Evolutionary conservation across 306 rosid genomes (phyloP).

Genomic region (Cucurbita pepo): DNA sequence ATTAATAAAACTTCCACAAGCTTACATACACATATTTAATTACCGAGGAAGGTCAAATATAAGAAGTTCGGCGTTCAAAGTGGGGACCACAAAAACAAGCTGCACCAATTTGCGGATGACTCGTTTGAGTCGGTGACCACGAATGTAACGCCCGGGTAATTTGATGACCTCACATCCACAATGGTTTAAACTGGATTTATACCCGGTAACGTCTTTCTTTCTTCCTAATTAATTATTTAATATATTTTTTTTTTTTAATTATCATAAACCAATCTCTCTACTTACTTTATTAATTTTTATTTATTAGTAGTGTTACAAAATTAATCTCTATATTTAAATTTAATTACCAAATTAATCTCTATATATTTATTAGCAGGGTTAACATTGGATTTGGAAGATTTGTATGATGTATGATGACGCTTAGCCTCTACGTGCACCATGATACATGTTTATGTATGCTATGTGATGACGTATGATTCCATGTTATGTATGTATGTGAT

Average conservation of each 20-base stretch:
- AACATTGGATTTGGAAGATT: too few relatives aligned
- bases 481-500: too few relatives aligned
- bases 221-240: background rate
- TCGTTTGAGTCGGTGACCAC: constrained; percentile 23
- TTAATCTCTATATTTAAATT: too few relatives aligned
- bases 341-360: too few relatives aligned
- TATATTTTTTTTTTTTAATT: background rate
- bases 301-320: too few relatives aligned
- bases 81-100: background rate
- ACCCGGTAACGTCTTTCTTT: constrained; percentile 15
- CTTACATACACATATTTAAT: too few relatives aligned
- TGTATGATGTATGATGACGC: too few relatives aligned
- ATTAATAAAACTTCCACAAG: too few relatives aligned
- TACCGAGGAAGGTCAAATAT: constrained; percentile 14
- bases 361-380: too few relatives aligned
- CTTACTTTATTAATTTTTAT: background rate
- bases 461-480: too few relatives aligned
- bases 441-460: too few relatives aligned
- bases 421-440: too few relatives aligned
- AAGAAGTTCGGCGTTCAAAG: constrained; percentile 28
- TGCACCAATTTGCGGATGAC: constrained; percentile 13
- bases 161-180: constrained; percentile 17
- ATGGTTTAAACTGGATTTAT: constrained; percentile 8
- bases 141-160: constrained; percentile 25
- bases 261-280: background rate